These are phyloP conservation scores for Wallacemonas rigidus DNA, from an alignment of 208 protist genomes.

Conservation along the genomic window DNA sequence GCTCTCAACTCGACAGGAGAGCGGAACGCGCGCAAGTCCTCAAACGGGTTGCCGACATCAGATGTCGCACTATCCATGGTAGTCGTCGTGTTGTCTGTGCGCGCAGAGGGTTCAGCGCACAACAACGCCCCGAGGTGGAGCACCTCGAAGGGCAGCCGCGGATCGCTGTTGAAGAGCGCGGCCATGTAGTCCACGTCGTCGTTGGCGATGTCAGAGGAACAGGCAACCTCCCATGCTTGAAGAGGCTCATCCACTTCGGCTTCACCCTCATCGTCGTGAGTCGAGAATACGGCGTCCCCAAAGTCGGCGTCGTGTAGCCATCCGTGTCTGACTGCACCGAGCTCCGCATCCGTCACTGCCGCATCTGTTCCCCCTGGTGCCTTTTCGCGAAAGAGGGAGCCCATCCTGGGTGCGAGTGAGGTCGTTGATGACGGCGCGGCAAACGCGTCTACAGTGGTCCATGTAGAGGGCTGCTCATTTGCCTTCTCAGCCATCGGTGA, in stretches of 20 bases:
- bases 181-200: constrained; percentile 38
- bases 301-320: too few relatives aligned
- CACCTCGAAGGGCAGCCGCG: constrained; percentile 64
- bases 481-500: too few relatives aligned
- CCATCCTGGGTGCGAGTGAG: too few relatives aligned
- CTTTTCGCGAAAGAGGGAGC: too few relatives aligned
- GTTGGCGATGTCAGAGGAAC: neutral
- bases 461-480: too few relatives aligned
- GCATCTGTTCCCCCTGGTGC: neutral
- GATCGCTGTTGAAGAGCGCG: constrained; percentile 69
- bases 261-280: neutral
- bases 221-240: neutral
- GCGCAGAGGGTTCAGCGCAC: constrained; percentile 32
- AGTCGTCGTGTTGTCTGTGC: neutral
- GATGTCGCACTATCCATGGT: too few relatives aligned
- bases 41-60: neutral
- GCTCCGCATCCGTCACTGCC: neutral
- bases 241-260: constrained; percentile 7
- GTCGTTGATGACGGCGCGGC: too few relatives aligned
- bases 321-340: constrained; percentile 17
- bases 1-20: neutral
- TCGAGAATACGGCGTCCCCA: too few relatives aligned
- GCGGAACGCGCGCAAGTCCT: neutral
- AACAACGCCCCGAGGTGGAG: constrained; percentile 60
- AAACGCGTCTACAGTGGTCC: too few relatives aligned